These are phyloP conservation scores for Lipomyces spencermartinsiae DNA, from an alignment of 805 yeast species.

Conservation along the genomic window DNA sequence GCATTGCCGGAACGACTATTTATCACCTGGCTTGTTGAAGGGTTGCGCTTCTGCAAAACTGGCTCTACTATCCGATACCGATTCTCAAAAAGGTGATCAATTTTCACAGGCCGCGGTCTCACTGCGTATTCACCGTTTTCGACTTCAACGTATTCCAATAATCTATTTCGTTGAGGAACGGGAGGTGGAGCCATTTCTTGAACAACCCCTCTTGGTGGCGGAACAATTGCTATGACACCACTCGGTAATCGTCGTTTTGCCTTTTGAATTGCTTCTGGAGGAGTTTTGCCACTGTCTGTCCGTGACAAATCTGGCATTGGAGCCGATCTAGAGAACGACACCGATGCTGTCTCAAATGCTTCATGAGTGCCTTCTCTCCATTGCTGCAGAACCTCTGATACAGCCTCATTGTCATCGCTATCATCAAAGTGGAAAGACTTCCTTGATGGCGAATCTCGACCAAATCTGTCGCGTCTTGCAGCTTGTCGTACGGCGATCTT, in stretches of 20 bases:
- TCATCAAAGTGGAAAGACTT: slow-evolving; percentile 35
- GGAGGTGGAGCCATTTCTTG: slow-evolving; percentile 23
- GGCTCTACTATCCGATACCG: neutral
- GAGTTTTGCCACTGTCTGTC: neutral
- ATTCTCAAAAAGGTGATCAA: slow-evolving; percentile 12
- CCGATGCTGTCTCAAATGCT: slow-evolving; percentile 31
- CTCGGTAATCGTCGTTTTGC: slow-evolving; percentile 21
- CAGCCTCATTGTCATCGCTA: slow-evolving; percentile 32
- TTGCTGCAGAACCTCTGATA: slow-evolving; percentile 22
- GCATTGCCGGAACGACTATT: neutral
- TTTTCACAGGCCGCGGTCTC: slow-evolving; percentile 5
- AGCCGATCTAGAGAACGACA: slow-evolving; percentile 10
- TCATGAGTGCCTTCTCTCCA: slow-evolving; percentile 39
- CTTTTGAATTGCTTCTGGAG: slow-evolving; percentile 4
- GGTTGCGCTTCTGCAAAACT: neutral
- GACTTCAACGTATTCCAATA: slow-evolving; percentile 17
- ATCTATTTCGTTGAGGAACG: slow-evolving; percentile 11
- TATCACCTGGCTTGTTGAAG: neutral
- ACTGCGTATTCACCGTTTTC: slow-evolving; percentile 32
- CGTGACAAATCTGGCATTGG: neutral
- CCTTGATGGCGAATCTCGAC: slow-evolving; percentile 27
- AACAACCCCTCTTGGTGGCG: slow-evolving; percentile 19
- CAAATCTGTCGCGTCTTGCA: slow-evolving; percentile 17
- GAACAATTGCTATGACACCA: slow-evolving; percentile 35
- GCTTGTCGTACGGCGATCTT: slow-evolving; percentile 36